phyloP scores from a whole-genome alignment of 1,284 basidiomycete species.

The Xerocomus nothofagi region DNA sequence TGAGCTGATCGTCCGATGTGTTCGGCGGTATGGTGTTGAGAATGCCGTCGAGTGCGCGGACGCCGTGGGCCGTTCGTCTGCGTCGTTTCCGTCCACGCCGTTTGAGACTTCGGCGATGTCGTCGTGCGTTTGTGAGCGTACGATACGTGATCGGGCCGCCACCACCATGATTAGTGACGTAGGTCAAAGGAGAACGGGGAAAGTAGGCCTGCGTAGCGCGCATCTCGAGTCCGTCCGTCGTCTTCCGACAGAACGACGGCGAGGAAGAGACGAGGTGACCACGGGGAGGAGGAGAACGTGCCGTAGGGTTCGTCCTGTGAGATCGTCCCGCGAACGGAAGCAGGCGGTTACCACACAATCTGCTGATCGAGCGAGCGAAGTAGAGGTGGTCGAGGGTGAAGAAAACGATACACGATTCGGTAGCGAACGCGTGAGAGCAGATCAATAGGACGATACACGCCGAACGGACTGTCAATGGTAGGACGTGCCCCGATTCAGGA shows the following conservation, averaged over 20 bases:
- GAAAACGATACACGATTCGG: too few relatives aligned
- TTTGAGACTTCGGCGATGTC: slow-evolving; percentile 66
- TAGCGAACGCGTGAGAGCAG: too few relatives aligned
- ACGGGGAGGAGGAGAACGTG: slow-evolving; percentile 54
- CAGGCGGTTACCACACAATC: too few relatives aligned
- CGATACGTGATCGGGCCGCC: slow-evolving; percentile 59
- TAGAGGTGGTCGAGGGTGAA: too few relatives aligned
- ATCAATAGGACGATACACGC: background rate
- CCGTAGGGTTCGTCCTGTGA: slow-evolving; percentile 57
- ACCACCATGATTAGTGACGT: slow-evolving; percentile 69
- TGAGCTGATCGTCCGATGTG: slow-evolving; percentile 49
- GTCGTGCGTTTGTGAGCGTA: slow-evolving; percentile 48
- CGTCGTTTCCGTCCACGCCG: slow-evolving; percentile 60
- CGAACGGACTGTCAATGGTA: background rate
- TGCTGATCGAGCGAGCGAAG: too few relatives aligned
- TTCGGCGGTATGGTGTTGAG: slow-evolving; percentile 38
- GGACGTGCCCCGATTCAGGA: background rate
- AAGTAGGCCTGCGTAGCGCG: slow-evolving; percentile 64
- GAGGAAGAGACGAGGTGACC: slow-evolving; percentile 57
- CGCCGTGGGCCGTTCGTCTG: slow-evolving; percentile 64
- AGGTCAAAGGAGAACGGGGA: slow-evolving; percentile 45
- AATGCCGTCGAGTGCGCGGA: slow-evolving; percentile 44
- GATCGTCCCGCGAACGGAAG: background rate
- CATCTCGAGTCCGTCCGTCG: slow-evolving; percentile 46
- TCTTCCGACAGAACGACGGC: slow-evolving; percentile 32